These are phyloP conservation scores for Polyporus tsugae DNA, from an alignment of 1,284 basidiomycete genomes.

Conservation along the genomic window DNA sequence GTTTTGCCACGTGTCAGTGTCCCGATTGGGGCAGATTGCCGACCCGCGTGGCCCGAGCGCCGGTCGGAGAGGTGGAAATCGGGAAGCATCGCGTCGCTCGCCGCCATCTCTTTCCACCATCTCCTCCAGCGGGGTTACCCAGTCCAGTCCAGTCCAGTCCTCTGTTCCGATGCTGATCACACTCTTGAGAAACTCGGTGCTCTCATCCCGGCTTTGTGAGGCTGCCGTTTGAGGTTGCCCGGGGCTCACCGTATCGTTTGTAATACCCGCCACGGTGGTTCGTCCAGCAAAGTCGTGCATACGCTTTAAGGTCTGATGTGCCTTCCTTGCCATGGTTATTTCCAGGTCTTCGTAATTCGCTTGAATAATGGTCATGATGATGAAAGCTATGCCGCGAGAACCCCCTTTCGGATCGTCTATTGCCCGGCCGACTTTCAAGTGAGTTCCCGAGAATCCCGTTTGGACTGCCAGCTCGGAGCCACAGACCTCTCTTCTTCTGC, in stretches of 20 bases:
- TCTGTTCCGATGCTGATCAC: slow-evolving; percentile 10
- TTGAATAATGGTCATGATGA: neutral
- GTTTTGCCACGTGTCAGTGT: slow-evolving; percentile 5
- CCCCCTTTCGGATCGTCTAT: neutral
- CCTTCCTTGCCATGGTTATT: neutral
- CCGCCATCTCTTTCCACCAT: neutral
- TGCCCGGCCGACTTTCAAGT: neutral
- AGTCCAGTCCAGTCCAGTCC: neutral
- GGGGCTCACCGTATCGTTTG: neutral
- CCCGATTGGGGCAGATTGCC: neutral
- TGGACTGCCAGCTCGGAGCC: neutral
- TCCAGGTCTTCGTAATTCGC: neutral
- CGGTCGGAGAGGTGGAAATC: neutral
- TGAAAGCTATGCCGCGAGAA: slow-evolving; percentile 1
- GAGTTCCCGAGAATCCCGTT: neutral
- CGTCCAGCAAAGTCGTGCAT: neutral
- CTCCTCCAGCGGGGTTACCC: neutral
- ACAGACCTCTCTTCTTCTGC: neutral
- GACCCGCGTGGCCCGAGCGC: neutral
- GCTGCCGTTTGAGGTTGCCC: neutral
- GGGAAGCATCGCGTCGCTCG: neutral
- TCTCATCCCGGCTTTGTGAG: too few relatives aligned
- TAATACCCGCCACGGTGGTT: neutral
- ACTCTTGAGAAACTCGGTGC: neutral
- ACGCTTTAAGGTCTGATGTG: neutral